Evolutionary conservation across 805 yeast genomes (phyloP).

Genomic region (Candida germanica): DNA sequence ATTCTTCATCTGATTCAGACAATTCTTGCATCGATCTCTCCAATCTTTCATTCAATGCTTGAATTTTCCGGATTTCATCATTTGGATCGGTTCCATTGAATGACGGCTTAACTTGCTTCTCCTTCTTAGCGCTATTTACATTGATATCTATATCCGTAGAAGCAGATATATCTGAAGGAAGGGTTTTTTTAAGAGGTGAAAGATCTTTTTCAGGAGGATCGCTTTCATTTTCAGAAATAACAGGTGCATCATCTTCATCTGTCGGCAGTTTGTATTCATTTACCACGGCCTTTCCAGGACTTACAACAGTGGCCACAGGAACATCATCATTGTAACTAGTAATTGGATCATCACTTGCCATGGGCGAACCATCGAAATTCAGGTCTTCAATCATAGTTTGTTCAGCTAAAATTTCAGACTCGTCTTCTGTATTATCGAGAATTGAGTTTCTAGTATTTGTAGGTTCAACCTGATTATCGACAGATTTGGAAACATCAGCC

Average conservation of each 20-base stretch:
- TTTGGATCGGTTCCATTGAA: not conserved
- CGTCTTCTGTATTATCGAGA: constrained; percentile 1
- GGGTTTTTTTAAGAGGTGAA: constrained; percentile 10
- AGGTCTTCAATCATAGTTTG: not conserved
- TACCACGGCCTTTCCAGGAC: too few relatives aligned
- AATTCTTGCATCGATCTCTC: constrained; percentile 11
- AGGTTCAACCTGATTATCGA: too few relatives aligned
- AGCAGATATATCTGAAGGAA: constrained; percentile 19
- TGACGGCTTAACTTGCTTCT: not conserved
- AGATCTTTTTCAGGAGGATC: not conserved
- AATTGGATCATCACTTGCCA: too few relatives aligned
- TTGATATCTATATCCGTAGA: constrained; percentile 12
- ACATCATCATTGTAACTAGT: not conserved
- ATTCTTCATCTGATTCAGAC: constrained; percentile 2
- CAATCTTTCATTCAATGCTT: constrained; percentile 7
- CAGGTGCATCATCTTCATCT: not conserved
- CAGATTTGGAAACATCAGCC: too few relatives aligned
- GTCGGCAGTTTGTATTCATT: too few relatives aligned
- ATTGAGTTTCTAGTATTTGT: constrained; percentile 5
- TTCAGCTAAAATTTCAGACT: not conserved
- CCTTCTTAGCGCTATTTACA: not conserved
- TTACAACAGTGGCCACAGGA: too few relatives aligned
- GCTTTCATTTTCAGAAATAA: not conserved
- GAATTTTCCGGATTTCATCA: constrained; percentile 8
- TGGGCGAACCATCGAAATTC: not conserved